phyloP scores from a whole-genome alignment of 2,329 filamentous ascomycete genomes.

The Stemphylium lycopersici region DNA sequence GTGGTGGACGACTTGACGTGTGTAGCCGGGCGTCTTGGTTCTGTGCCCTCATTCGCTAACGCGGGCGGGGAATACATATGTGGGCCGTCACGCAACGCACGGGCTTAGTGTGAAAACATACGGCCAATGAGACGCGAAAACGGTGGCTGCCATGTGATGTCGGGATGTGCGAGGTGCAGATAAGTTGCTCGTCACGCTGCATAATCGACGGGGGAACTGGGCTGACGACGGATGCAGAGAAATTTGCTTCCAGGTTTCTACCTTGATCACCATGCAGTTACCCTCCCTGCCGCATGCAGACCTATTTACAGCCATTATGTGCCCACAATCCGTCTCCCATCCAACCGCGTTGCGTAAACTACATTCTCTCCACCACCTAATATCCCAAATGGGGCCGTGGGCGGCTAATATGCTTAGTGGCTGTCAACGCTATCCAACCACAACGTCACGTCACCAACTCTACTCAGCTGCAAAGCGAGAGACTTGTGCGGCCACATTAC shows the following conservation, averaged over 20 bases:
- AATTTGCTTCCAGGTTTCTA: conserved; percentile 20
- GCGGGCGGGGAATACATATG: conserved; percentile 31
- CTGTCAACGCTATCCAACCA: conserved; percentile 35
- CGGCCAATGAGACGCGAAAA: conserved; percentile 28
- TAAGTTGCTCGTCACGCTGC: conserved; percentile 42
- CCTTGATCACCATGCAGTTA: conserved; percentile 21
- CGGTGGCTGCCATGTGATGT: conserved; percentile 36
- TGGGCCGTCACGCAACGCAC: conserved; percentile 29
- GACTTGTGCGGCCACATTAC: conserved; percentile 17
- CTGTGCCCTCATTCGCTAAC: conserved; percentile 27
- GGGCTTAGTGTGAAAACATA: conserved; percentile 35
- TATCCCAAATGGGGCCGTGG: conserved; percentile 34
- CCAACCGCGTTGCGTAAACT: conserved; percentile 26
- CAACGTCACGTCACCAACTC: conserved; percentile 21
- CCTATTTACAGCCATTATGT: conserved; percentile 43
- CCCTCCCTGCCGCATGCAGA: conserved; percentile 33
- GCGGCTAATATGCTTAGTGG: conserved; percentile 43
- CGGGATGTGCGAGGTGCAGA: conserved; percentile 31
- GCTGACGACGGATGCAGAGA: conserved; percentile 24
- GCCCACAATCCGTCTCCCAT: conserved; percentile 2
- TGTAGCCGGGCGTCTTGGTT: conserved; percentile 33
- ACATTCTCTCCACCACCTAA: conserved; percentile 35
- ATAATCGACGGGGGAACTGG: conserved; percentile 22
- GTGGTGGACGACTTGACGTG: conserved; percentile 40
- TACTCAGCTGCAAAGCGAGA: conserved; percentile 7